Evolutionary conservation across 139 green algal species (phyloP).

Genomic region (Diplosphaera chodatii): DNA sequence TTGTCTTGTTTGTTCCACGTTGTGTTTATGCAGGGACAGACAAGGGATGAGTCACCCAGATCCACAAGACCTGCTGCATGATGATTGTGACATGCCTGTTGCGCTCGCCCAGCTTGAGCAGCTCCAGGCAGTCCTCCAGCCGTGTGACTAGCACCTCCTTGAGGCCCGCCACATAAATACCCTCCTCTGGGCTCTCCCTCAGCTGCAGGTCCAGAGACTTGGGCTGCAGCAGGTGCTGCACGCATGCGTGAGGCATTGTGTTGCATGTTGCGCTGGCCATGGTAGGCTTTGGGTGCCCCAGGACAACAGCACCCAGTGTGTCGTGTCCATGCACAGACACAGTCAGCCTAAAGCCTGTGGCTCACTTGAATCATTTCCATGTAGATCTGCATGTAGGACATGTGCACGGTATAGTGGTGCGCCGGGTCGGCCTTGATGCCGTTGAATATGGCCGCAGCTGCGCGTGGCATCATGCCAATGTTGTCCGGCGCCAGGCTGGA

Average conservation of each 20-base stretch:
- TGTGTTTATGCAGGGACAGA: no score
- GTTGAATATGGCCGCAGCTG: constrained; percentile 62
- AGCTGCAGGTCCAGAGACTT: constrained; percentile 72
- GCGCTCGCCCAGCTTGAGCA: constrained; percentile 42
- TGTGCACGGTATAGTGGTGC: constrained; percentile 60
- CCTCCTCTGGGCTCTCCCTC: constrained; percentile 57
- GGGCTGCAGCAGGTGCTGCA: constrained; percentile 68
- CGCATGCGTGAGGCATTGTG: no score
- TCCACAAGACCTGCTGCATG: no score
- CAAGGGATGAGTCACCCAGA: no score
- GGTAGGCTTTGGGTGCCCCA: no score
- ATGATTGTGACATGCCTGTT: background rate
- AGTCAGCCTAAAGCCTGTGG: background rate
- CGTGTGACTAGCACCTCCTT: constrained; percentile 48
- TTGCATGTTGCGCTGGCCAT: no score
- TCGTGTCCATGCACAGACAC: no score
- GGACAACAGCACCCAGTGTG: no score
- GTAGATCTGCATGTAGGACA: constrained; percentile 87
- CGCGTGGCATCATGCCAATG: constrained; percentile 78
- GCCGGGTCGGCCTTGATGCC: constrained; percentile 35
- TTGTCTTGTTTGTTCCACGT: no score
- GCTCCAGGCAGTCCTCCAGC: constrained; percentile 73
- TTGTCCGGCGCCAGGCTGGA: constrained; percentile 49
- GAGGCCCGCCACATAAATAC: constrained; percentile 68
- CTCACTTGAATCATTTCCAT: constrained; percentile 72